Base-by-base conservation (phyloP, 495 filamentous ascomycete genomes). In the Penicillium riverlandense region DNA sequence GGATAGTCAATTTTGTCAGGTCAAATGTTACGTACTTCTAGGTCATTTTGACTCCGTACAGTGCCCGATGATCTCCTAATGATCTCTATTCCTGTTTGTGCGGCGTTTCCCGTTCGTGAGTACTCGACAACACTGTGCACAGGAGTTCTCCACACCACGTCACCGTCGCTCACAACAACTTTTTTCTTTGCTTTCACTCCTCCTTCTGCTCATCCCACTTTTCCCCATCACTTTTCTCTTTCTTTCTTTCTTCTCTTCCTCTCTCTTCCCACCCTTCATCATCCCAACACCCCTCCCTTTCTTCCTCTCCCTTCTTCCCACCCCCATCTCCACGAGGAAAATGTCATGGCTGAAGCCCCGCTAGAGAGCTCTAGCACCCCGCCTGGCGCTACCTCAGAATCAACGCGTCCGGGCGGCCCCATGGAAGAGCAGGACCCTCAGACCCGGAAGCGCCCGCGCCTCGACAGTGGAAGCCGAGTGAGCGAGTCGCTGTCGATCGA, bases 361-460 rank as follows among this genome's bases (percentile, higher is more conserved):
- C 67, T 67, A 70, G 66, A 68, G 52, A 70, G 63, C 67, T 70
- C 62, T 61, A 59, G 55, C 65, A 61, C 63, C 61, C 66, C 67
- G 59, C 69, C 63, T 62, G 57, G 54, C 54, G 48, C 62, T 55
- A 46, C 53, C 48, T 49, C 62, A 46, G 59, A 66, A 40, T 50
- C 59, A 35, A 57, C 61, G 41, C 58, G 58, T 59, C 41, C 48
- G 31, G 48, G 64, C 53, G 71, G 74, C 61, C 66, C 66, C 54
- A 76, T 79, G 70, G 79, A 82, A 65, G 76, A 80, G 57, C 56
- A 60, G 37, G 66, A 77, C 50, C 63, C 71, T 42, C 70, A 75
- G 40, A 77, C 72, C 48, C 72, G 78, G 55, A 83, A 83, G 65
- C 76, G 79, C 48, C 79, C 76, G 38, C 78, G 79, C 55, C 71